A percentile compares a stretch with the other conserved stretches of the same genome.
phyloP scores from a whole-genome alignment of 495 filamentous ascomycete species.

The Podospora pseudocomata region DNA sequence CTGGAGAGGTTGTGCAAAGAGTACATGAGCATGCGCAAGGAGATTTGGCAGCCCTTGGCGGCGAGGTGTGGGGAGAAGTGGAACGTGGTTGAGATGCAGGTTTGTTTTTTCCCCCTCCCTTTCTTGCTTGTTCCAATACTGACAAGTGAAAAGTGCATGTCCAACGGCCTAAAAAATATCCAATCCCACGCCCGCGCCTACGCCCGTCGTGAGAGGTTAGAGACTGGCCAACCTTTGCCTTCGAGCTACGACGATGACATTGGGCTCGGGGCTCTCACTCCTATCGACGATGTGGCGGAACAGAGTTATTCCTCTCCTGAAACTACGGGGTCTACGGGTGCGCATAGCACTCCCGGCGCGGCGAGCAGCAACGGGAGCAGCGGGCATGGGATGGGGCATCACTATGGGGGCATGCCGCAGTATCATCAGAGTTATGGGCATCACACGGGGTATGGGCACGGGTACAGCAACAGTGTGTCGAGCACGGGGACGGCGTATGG shows the following conservation, averaged over 20 bases:
- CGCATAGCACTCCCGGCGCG: constrained; percentile 34
- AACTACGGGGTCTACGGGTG: constrained; percentile 27
- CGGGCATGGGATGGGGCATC: constrained; percentile 28
- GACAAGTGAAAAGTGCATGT: constrained; percentile 46
- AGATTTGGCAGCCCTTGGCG: constrained; percentile 68
- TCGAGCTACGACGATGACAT: constrained; percentile 49
- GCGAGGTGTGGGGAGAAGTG: constrained; percentile 63
- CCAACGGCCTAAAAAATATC: constrained; percentile 56
- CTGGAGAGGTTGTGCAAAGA: constrained; percentile 61
- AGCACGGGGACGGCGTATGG: constrained; percentile 32
- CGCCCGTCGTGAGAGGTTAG: constrained; percentile 50
- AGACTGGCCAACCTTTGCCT: constrained; percentile 35
- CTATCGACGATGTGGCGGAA: constrained; percentile 46
- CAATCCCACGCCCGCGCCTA: constrained; percentile 50
- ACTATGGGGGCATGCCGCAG: constrained; percentile 1
- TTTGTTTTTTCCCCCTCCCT: constrained; percentile 36
- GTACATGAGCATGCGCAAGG: constrained; percentile 64
- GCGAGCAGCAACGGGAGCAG: constrained; percentile 35
- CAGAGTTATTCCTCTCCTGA: constrained; percentile 48
- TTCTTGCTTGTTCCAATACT: constrained; percentile 3
- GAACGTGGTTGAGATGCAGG: constrained; percentile 66
- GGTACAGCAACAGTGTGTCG: constrained; percentile 42
- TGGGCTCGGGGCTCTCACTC: constrained; percentile 46
- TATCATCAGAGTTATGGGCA: constrained; percentile 19
- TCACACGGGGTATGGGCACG: constrained; percentile 25